Evolutionary conservation across 2,329 filamentous ascomycete genomes (phyloP), one percentile per base, ranked within the genome.

Genomic region (Plectosphaerella cucumerina): DNA sequence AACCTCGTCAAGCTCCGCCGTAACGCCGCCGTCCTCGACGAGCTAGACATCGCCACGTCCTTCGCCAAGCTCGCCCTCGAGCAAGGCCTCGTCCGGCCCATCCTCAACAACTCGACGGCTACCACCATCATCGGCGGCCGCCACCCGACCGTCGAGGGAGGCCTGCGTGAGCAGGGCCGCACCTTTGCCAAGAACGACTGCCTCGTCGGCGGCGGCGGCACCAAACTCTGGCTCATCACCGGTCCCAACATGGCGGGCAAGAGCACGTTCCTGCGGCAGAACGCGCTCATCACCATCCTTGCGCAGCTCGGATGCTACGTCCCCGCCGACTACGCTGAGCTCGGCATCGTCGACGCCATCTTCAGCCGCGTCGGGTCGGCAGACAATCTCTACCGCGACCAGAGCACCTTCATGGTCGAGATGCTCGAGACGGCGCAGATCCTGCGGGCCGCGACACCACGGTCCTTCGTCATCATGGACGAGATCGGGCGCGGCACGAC

Each of bases 171-270:
- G 57, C 85, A 91, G 64, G 93, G 93, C 1, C 84, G 90, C 26
- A 84, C 73, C 11, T 97, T 97, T 63, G 85, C 90, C 43, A 80
- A 84, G 47, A 97, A 97, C 60, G 89, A 97, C 70, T 96, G 90
- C 67, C 76, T 88, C 35, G 78, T 97, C 3, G 88, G 88, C n/a
- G 83, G 70, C 68, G 80, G 12, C 78, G 70, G 87, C 74, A 76
- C 83, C 73, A 60, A 77, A 74, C 49, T 89, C 70, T 74, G 86
- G 85, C 61, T 82, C 66, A 73, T 93, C 80, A 80, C 89, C 59
- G 74, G 94, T 0, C 94, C 94, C n/a, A 99, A 99, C 70, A 99
- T 99, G 94, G 94, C 87, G 1, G 94, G 94, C 45, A 99, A 99
- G 71, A 93, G 87, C 65, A 99, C 94, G 0, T 99, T 96, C 63